Evolutionary conservation across 2,329 filamentous ascomycete species (phyloP), one percentile per base, ranked within the genome.

Genomic region (Metarhizium anisopliae): DNA sequence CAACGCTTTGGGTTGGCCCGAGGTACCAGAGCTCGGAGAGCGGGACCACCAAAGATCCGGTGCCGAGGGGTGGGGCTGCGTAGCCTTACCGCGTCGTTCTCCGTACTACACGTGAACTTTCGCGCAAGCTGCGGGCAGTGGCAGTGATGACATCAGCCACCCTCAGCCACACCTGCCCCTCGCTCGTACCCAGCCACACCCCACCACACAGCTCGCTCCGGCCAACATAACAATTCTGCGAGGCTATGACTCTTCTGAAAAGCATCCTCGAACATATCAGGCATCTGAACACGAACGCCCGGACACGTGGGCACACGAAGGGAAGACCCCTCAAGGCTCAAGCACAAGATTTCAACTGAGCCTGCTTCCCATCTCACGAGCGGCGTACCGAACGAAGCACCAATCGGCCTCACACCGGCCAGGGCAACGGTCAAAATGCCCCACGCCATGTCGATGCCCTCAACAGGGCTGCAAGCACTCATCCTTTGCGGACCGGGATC

Each of bases 401-500:
- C 35, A 51, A 47, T 42, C 40, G 38, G 56, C 29, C 45, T 32
- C 42, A n/a, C 30, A n/a, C 5, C 51, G 50, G 47, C 53, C 38
- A 42, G 43, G 50, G 42, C 45, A 29, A 16, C 18, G 8, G 43
- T 49, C 35, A 47, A 40, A 38, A 91, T 92, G 88, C 88, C 88
- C 65, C 88, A 91, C 77, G 87, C 87, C 58, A 81, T 83, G 53
- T 79, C 84, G 30, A 84, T 87, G 75, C 85, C 88, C 64, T 79
- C 86, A 56, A 83, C 87, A 56, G 88, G 88, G 74, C 85, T 94
- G 62, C 89, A 93, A 76, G 89, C 89, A 64, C 74, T 94, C 61
- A 90, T 94, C 57, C 79, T 94, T 52, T 94, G 89, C 68, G 89
- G 89, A 3, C 89, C 89, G 29, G 89, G 89, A 55, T 89, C 86